These are phyloP conservation scores for Bipolaris gigantea DNA, from an alignment of 2,329 filamentous ascomycete species.

Conservation along the genomic window DNA sequence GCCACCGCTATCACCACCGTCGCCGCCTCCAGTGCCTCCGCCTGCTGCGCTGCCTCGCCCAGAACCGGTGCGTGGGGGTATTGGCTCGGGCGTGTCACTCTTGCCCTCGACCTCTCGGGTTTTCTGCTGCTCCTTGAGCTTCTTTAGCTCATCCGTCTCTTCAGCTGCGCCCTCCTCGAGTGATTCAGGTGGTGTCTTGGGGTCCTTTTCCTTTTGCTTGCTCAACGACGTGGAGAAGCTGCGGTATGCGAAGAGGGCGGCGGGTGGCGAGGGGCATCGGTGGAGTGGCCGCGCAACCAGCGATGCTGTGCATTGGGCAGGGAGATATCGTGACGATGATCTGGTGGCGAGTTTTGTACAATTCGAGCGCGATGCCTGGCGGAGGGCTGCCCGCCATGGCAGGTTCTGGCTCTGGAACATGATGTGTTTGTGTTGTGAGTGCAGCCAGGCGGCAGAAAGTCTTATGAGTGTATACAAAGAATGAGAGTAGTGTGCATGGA, in stretches of 20 bases:
- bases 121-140: constrained; percentile 48
- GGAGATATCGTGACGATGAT: constrained; percentile 29
- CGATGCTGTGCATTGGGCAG: constrained; percentile 37
- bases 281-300: constrained; percentile 26
- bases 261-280: constrained; percentile 34
- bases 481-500: neutral
- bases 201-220: constrained; percentile 60
- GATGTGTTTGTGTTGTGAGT: constrained; percentile 3
- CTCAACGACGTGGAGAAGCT: constrained; percentile 48
- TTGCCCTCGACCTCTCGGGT: constrained; percentile 48
- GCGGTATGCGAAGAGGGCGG: constrained; percentile 39
- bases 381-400: constrained; percentile 66
- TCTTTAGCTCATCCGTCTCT: constrained; percentile 46
- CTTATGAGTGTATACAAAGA: constrained; percentile 4
- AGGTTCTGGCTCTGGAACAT: constrained; percentile 68
- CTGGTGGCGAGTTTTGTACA: constrained; percentile 37
- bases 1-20: constrained; percentile 60
- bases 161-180: constrained; percentile 49
- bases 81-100: constrained; percentile 53
- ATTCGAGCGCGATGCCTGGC: constrained; percentile 51
- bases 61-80: constrained; percentile 57
- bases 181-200: constrained; percentile 50
- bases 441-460: constrained; percentile 8
- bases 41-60: constrained; percentile 63
- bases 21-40: constrained; percentile 48